Conservation (phyloP, 1,284 basidiomycete genomes). For the Tilletiopsis washingtonensis region DNA sequence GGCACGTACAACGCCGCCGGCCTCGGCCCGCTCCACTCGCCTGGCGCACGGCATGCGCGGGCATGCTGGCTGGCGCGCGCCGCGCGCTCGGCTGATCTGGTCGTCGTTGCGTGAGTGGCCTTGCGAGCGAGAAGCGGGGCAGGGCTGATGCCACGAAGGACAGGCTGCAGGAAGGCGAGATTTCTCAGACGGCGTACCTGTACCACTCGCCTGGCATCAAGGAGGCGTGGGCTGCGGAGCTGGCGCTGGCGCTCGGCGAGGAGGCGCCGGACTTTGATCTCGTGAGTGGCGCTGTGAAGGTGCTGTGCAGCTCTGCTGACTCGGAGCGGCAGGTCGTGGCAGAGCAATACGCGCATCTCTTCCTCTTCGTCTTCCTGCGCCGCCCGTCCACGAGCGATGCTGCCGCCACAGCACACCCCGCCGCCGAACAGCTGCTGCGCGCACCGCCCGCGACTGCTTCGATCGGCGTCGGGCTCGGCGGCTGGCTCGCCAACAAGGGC, state of each 20-base stretch:
- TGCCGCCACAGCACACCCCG: not conserved
- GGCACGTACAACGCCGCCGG: slow-evolving; percentile 11
- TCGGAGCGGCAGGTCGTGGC: not conserved
- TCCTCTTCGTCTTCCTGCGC: slow-evolving; percentile 10
- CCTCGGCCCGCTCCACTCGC: not conserved
- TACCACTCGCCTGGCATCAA: slow-evolving; percentile 9
- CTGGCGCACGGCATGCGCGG: not conserved
- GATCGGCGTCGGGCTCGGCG: slow-evolving; percentile 13
- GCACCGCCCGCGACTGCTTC: not conserved
- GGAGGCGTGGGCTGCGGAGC: slow-evolving; percentile 3
- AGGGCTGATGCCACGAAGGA: not conserved
- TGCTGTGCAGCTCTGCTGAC: not conserved
- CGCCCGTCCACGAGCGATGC: not conserved
- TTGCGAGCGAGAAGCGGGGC: not conserved
- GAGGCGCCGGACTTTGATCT: too few relatives aligned
- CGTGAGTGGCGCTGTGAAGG: too few relatives aligned
- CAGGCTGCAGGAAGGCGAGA: slow-evolving; percentile 12
- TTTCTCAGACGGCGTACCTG: slow-evolving; percentile 7
- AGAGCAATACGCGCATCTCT: slow-evolving; percentile 12
- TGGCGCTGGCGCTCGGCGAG: slow-evolving; percentile 2
- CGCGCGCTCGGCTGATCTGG: slow-evolving; percentile 7
- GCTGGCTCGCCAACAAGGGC: slow-evolving; percentile 16
- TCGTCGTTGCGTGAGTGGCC: slow-evolving; percentile 5
- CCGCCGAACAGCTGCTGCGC: not conserved
- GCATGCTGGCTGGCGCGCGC: slow-evolving; percentile 6